Evolutionary conservation across 1,284 basidiomycete genomes (phyloP).

Genomic region (Ceratobasidium sp.): DNA sequence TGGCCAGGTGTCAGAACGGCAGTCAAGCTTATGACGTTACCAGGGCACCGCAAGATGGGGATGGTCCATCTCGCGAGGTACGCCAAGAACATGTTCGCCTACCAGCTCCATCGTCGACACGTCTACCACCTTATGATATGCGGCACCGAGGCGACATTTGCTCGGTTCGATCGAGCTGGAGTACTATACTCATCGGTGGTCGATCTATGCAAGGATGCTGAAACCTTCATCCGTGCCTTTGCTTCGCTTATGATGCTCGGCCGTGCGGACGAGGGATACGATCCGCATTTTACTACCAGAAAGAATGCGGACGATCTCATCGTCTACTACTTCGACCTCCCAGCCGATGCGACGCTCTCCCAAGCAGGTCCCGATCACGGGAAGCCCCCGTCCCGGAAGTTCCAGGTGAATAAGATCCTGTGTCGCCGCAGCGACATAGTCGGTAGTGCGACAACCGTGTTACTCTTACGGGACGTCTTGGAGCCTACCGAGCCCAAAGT

Average conservation of each 20-base stretch:
- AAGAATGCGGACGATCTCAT: not conserved
- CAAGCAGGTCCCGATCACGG: not conserved
- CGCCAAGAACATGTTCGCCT: slow-evolving; percentile 4
- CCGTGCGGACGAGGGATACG: slow-evolving; percentile 9
- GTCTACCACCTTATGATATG: slow-evolving; percentile 20
- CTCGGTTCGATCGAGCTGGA: slow-evolving; percentile 26
- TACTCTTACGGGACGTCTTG: slow-evolving; percentile 1
- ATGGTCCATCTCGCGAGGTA: not conserved
- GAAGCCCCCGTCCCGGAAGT: not conserved
- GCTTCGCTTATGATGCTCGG: slow-evolving; percentile 21
- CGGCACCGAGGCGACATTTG: slow-evolving; percentile 26
- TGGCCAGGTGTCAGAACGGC: slow-evolving; percentile 19
- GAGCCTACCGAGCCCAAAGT: not conserved
- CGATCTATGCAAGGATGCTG: slow-evolving; percentile 7
- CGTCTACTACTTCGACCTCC: slow-evolving; percentile 29
- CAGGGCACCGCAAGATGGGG: slow-evolving; percentile 14
- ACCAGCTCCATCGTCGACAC: slow-evolving; percentile 24
- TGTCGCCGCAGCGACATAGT: slow-evolving; percentile 13
- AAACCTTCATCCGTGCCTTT: slow-evolving; percentile 24
- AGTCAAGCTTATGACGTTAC: not conserved
- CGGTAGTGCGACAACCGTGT: slow-evolving; percentile 18
- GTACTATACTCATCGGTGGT: slow-evolving; percentile 21
- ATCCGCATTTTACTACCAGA: slow-evolving; percentile 5
- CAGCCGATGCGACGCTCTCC: not conserved
- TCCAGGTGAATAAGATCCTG: slow-evolving; percentile 18